Evolutionary conservation across 116 monocot genomes (phyloP).

Genomic region (Trichopus zeylanicus): DNA sequence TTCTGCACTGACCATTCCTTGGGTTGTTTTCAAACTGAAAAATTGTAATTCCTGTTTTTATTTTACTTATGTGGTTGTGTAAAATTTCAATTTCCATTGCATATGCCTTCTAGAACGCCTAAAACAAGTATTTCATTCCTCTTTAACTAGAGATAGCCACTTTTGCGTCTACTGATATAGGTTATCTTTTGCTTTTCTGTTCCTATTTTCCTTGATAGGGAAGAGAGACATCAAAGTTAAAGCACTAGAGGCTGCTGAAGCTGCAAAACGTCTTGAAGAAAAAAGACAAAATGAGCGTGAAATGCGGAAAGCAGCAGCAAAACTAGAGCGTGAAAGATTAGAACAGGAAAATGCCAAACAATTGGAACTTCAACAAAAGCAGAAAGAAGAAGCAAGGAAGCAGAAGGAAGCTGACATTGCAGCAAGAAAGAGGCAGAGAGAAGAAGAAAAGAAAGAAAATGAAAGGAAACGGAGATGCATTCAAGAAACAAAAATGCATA

Average conservation of each 20-base stretch:
- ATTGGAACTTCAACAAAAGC: slow-evolving; percentile 49
- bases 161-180: no score
- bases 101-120: no score
- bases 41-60: neutral
- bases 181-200: neutral
- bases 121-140: no score
- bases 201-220: slow-evolving; percentile 22
- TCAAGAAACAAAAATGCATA: slow-evolving; percentile 28
- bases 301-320: slow-evolving; percentile 61
- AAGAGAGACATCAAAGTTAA: slow-evolving; percentile 84
- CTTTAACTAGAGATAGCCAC: no score
- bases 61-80: neutral
- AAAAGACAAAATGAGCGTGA: slow-evolving; percentile 72
- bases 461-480: slow-evolving; percentile 46
- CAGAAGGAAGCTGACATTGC: slow-evolving; percentile 28
- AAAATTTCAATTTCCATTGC: no score
- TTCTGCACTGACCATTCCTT: no score
- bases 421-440: slow-evolving; percentile 50
- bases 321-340: slow-evolving; percentile 41
- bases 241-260: slow-evolving; percentile 83
- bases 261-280: slow-evolving; percentile 63
- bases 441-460: slow-evolving; percentile 36
- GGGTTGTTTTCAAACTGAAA: no score
- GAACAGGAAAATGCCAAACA: slow-evolving; percentile 50
- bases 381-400: slow-evolving; percentile 57